phyloP scores from a whole-genome alignment of 495 filamentous ascomycete species.

The Amphirosellinia nigrospora region DNA sequence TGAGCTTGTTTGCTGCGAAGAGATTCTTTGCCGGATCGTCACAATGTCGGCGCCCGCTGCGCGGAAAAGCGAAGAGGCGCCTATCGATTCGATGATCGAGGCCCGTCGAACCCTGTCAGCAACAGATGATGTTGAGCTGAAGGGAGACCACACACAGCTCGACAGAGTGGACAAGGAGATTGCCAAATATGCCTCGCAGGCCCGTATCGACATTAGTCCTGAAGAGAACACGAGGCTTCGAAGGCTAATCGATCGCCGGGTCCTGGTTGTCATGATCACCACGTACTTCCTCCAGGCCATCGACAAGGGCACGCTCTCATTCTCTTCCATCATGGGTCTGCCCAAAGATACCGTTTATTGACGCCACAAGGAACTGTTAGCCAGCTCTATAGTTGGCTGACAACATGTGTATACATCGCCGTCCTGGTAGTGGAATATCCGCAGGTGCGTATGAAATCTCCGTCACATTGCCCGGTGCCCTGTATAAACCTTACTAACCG shows the following conservation, averaged over 20 bases:
- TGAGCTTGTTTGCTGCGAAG: neutral
- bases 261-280: slow-evolving; percentile 59
- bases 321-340: slow-evolving; percentile 74
- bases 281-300: slow-evolving; percentile 77
- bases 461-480: neutral
- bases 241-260: slow-evolving; percentile 54
- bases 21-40: neutral
- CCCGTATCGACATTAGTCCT: slow-evolving; percentile 57
- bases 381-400: slow-evolving; percentile 57
- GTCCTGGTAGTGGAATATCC: slow-evolving; percentile 61
- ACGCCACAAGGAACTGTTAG: slow-evolving; percentile 53
- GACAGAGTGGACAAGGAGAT: slow-evolving; percentile 67
- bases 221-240: slow-evolving; percentile 61
- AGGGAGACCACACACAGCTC: slow-evolving; percentile 59
- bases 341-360: slow-evolving; percentile 57
- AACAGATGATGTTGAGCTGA: slow-evolving; percentile 45
- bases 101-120: slow-evolving; percentile 52
- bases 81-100: slow-evolving; percentile 53
- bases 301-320: slow-evolving; percentile 73
- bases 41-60: slow-evolving; percentile 2
- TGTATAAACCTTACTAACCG: slow-evolving; percentile 15
- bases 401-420: slow-evolving; percentile 61
- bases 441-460: slow-evolving; percentile 34
- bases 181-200: slow-evolving; percentile 63
- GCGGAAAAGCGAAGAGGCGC: slow-evolving; percentile 11